Base-by-base conservation (phyloP, 1,139 yeast genomes). In the Candida mesenterica region DNA sequence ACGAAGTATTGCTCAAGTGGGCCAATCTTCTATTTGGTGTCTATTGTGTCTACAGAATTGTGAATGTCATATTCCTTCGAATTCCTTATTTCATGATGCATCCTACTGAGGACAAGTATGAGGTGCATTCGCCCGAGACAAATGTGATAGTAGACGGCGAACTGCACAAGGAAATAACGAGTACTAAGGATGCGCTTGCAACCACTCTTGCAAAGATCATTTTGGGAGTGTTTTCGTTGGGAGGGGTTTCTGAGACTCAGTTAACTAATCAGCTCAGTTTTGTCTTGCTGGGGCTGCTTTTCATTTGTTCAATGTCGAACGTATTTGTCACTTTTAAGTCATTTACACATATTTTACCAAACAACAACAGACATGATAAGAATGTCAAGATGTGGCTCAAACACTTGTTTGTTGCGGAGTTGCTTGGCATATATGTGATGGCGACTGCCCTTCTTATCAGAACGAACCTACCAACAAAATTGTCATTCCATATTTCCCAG, bases 371-470 rank as follows among this genome's bases (percentile, higher is more conserved):
- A 15, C 45, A 49, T 6, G 48, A 54, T 6, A 50, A 65, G n/a
- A 40, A 49, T 15, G 52, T 59, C 20, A 62, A 61, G 41, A 58
- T 49, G 33, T 65, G 71, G 69, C 45, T 68, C 32, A 62, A 63
- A 38, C 69, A 66, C 45, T 59, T 87, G 23, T 56, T 85, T 3
- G 71, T 84, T 4, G 76, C 86, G 8, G 85, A 88, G 58, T 62
- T 88, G 9, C 62, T 83, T 14, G 96, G 96, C 0, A 72, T 86
- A 3, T 89, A 89, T 52, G 82, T 84, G 2, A 69, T 89, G 22
- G 83, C 96, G 0, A 86, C 96, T 0, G 82, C 92, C 2, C 64
- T 89, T 18, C 68, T 89, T 48, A 72, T 89, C 36, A 72, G 95
- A 39, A 77, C 92, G 18, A 85, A 83, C 49, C 58, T 88, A 36